Conservation (phyloP, 176 grass and related monocot genomes). For the Saccharum officinarum region DNA sequence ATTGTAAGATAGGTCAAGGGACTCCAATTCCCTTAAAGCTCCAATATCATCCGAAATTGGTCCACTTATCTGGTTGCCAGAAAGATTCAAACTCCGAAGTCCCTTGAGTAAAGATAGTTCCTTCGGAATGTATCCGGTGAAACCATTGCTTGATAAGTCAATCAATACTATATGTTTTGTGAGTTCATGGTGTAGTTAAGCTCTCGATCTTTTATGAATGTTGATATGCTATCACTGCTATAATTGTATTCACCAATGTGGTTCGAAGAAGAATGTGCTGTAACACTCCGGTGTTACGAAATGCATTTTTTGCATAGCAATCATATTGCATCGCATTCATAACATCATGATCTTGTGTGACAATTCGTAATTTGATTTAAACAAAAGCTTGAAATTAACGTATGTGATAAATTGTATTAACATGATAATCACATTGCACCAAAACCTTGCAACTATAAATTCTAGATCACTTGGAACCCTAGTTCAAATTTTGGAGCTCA, state of each 20-base stretch:
- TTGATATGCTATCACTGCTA: background rate
- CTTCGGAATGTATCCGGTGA: constrained; percentile 22
- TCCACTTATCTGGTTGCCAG: background rate
- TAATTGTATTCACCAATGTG: background rate
- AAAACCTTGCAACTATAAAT: too few relatives aligned
- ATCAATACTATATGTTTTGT: background rate
- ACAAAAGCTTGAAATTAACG: too few relatives aligned
- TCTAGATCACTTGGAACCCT: too few relatives aligned
- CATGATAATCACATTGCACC: too few relatives aligned
- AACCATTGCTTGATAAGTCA: constrained; percentile 23
- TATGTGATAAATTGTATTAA: too few relatives aligned
- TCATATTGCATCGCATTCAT: too few relatives aligned
- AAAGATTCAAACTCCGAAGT: constrained; percentile 20
- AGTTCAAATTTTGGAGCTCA: too few relatives aligned
- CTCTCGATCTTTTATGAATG: background rate
- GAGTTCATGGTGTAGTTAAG: background rate
- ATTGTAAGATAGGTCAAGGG: constrained; percentile 13
- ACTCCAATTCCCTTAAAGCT: background rate
- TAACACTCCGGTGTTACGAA: too few relatives aligned
- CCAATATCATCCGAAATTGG: background rate
- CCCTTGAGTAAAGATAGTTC: background rate
- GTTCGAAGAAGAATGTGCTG: too few relatives aligned
- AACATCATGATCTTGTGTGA: too few relatives aligned
- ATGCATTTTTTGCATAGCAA: too few relatives aligned
- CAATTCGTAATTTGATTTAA: too few relatives aligned